These are phyloP conservation scores for Grosmannia serpens DNA, from an alignment of 2,329 filamentous ascomycete genomes.

Conservation along the genomic window DNA sequence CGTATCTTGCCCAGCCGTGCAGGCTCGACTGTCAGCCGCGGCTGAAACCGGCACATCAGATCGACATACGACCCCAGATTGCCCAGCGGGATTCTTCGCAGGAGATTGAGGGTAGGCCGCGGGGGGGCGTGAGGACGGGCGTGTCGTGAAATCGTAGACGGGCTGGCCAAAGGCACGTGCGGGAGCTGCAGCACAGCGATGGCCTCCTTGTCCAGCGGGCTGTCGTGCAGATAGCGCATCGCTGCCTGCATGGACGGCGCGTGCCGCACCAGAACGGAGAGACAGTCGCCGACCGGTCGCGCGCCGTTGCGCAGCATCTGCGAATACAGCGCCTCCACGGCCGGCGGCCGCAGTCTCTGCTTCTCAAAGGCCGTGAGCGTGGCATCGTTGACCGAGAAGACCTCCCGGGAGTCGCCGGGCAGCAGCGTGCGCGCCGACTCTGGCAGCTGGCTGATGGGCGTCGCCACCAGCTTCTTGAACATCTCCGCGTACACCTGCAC, in stretches of 20 bases:
- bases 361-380: conserved; percentile 56
- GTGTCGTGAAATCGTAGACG: not conserved
- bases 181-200: conserved; percentile 6
- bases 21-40: conserved; percentile 13
- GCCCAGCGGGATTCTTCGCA: conserved; percentile 18
- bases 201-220: conserved; percentile 17
- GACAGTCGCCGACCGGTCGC: conserved; percentile 34
- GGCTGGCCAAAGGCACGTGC: not conserved
- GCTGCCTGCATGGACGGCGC: conserved; percentile 36
- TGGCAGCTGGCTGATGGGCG: conserved; percentile 12
- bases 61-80: conserved; percentile 40
- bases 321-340: conserved; percentile 43
- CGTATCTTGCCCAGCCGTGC: conserved; percentile 12
- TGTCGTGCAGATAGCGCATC: conserved; percentile 37
- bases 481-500: conserved; percentile 44
- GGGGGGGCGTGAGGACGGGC: not conserved
- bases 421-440: conserved; percentile 17
- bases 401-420: conserved; percentile 50
- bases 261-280: conserved; percentile 44
- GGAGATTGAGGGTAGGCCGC: conserved; percentile 7
- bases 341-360: conserved; percentile 49
- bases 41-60: conserved; percentile 34
- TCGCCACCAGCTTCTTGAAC: conserved; percentile 43
- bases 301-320: conserved; percentile 42
- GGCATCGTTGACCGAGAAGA: conserved; percentile 39